Base-by-base conservation (phyloP, 2,329 filamentous ascomycete species). In the Xylariaceae sp. region DNA sequence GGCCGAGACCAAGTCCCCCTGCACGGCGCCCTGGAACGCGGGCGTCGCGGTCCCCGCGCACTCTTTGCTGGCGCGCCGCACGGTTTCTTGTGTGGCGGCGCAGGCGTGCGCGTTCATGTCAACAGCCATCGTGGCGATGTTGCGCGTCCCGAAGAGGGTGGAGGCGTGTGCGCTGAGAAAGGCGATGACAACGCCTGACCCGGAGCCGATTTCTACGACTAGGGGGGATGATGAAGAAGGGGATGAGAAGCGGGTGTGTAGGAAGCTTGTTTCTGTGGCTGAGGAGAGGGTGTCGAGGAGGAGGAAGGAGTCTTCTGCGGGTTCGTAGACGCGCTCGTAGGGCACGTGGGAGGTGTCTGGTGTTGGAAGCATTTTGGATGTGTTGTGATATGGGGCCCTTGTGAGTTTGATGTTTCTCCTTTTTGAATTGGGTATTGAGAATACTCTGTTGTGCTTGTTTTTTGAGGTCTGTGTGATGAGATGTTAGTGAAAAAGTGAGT, bases 261-360 rank as follows among this genome's bases (percentile, higher is more conserved):
- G 83, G 73, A 91, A 96, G 23, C 76, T 66, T 3, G 79, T 83
- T 75, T 96, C 91, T 1, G 82, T 73, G 0, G 78, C 60, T 1
- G 87, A 88, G 0, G 92, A 93, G 50, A 99, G 82, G 0, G 92
- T 96, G 76, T 99, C 93, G 35, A 99, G 84, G 53, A 99, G 83
- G 50, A 99, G 84, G 72, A 91, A 99, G 4, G 92, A 97, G 77
- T 99, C 94, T 75, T 99, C 94, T 9, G 93, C 88, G 41, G 94
- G 94, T 72, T 97, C 92, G 76, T 99, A 99, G 67, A 97, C 87
- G 57, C 88, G 86, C 73, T 90, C 84, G 75, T 92, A 96, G 57
- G 88, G 84, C 61, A 97, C 90, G 76, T 99, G 94, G 18, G 89
- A 89, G 2, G 94, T 99, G 59, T 90, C 90, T 11, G 94, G 94